These are phyloP conservation scores for Termitomyces sp. DNA, from an alignment of 1,284 basidiomycete species.

Conservation along the genomic window DNA sequence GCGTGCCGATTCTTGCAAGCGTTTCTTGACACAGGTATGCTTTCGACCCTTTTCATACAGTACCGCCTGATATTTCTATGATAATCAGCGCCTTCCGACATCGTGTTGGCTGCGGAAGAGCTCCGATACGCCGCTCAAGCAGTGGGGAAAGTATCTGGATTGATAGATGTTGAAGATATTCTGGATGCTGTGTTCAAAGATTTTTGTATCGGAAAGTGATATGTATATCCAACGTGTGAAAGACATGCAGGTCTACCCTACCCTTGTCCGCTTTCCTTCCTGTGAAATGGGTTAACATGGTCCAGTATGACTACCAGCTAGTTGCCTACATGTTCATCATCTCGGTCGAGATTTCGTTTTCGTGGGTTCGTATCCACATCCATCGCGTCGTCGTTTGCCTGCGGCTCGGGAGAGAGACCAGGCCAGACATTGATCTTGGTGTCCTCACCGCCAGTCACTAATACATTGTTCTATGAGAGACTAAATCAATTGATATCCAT, in stretches of 20 bases:
- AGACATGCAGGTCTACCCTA: conserved; percentile 9
- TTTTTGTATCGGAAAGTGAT: conserved; percentile 82
- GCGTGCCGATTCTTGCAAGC: conserved; percentile 62
- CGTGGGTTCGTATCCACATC: conserved; percentile 29
- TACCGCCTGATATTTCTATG: not conserved
- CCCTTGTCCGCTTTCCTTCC: conserved; percentile 25
- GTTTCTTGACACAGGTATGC: conserved; percentile 57
- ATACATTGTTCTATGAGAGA: conserved; percentile 34
- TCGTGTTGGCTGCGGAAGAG: conserved; percentile 81
- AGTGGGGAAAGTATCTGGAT: conserved; percentile 76
- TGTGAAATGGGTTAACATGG: conserved; percentile 9
- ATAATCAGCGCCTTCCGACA: conserved; percentile 42
- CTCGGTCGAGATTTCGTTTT: conserved; percentile 28
- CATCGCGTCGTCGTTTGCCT: conserved; percentile 24
- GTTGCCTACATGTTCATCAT: conserved; percentile 26
- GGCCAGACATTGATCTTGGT: conserved; percentile 51
- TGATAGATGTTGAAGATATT: conserved; percentile 72
- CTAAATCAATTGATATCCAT: conserved; percentile 6
- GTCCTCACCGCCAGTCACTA: conserved; percentile 65
- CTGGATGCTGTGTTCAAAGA: conserved; percentile 77
- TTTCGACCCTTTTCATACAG: not conserved
- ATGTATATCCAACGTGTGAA: not conserved
- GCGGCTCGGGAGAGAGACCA: conserved; percentile 19
- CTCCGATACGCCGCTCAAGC: conserved; percentile 78
- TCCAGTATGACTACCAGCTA: not conserved